A percentile compares a stretch with the other conserved stretches of the same genome.
Conservation (phyloP, 371 early-diverging fungal genomes). For the Mucor lusitanicus region DNA sequence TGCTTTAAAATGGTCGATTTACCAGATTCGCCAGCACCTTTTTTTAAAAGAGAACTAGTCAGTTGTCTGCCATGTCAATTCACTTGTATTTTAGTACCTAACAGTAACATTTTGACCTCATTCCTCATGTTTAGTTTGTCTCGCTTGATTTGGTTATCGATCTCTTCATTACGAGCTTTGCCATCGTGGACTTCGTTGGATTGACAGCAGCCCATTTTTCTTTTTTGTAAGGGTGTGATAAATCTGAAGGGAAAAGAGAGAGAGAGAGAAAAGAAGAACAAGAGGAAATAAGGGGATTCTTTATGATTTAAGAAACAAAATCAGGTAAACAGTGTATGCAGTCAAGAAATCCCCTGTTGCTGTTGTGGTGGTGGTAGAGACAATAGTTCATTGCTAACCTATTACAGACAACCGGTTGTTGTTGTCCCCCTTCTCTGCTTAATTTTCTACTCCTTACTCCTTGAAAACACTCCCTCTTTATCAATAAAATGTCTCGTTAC, state of each 20-base stretch:
- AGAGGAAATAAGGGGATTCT: conserved; percentile 1
- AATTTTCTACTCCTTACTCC: neutral
- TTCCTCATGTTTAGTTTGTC: conserved; percentile 78
- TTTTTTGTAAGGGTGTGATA: neutral
- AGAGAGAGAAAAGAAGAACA: neutral
- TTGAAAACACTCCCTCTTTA: neutral
- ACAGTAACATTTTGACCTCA: conserved; percentile 93
- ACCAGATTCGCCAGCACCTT: conserved; percentile 72
- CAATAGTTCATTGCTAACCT: neutral
- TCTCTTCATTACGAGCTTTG: conserved; percentile 81
- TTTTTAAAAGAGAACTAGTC: neutral
- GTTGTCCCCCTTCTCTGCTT: neutral
- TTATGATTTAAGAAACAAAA: conserved; percentile 1
- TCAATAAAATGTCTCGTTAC: neutral
- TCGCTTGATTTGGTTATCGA: conserved; percentile 82
- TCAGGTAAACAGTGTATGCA: conserved; percentile 3
- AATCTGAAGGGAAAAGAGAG: neutral
- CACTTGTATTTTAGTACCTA: conserved; percentile 60
- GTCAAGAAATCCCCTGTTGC: neutral
- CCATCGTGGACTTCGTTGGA: conserved; percentile 83
- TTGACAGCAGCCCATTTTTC: conserved; percentile 84
- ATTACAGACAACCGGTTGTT: neutral
- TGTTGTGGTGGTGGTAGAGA: neutral
- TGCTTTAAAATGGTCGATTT: conserved; percentile 96
- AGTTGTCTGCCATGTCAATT: neutral